These are phyloP conservation scores for Diaporthe aspalathi DNA, from an alignment of 2,329 filamentous ascomycete genomes.

Conservation along the genomic window DNA sequence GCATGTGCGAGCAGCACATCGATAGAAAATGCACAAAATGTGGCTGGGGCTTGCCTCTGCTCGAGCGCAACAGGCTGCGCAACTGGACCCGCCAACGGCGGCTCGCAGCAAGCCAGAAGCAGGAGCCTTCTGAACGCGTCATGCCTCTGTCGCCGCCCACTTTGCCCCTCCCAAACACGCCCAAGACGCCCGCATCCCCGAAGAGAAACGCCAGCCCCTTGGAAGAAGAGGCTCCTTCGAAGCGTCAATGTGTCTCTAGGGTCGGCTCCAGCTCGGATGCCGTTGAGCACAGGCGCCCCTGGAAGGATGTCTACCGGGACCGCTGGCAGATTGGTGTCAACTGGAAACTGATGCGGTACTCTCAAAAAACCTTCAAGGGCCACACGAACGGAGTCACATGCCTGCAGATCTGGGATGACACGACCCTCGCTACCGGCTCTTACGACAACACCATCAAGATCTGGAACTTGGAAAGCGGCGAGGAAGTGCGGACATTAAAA, in stretches of 20 bases:
- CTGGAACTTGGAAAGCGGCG: conserved; percentile 91
- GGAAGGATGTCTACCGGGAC: conserved; percentile 98
- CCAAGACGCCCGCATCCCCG: conserved; percentile 42
- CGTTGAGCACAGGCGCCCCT: conserved; percentile 66
- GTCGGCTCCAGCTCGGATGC: conserved; percentile 38
- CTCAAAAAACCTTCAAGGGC: conserved; percentile 84
- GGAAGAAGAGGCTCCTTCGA: conserved; percentile 41
- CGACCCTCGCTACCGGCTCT: conserved; percentile 90
- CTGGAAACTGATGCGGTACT: conserved; percentile 95
- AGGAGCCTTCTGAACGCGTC: conserved; percentile 39
- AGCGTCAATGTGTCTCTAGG: conserved; percentile 50
- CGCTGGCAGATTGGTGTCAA: conserved; percentile 87
- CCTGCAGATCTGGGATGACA: conserved; percentile 77
- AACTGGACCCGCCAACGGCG: conserved; percentile 90
- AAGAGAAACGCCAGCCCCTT: conserved; percentile 51
- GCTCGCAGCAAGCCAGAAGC: conserved; percentile 57
- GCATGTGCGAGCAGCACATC: conserved; percentile 98
- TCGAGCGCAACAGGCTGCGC: conserved; percentile 88
- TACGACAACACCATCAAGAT: conserved; percentile 97
- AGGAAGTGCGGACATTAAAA: conserved; percentile 84
- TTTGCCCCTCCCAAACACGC: conserved; percentile 45
- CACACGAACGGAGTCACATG: conserved; percentile 85
- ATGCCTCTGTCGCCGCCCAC: conserved; percentile 45
- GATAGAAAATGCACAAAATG: conserved; percentile 94
- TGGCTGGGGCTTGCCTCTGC: conserved; percentile 90